phyloP scores from a whole-genome alignment of 257 asterid species.

The Solanum bulbocastanum region DNA sequence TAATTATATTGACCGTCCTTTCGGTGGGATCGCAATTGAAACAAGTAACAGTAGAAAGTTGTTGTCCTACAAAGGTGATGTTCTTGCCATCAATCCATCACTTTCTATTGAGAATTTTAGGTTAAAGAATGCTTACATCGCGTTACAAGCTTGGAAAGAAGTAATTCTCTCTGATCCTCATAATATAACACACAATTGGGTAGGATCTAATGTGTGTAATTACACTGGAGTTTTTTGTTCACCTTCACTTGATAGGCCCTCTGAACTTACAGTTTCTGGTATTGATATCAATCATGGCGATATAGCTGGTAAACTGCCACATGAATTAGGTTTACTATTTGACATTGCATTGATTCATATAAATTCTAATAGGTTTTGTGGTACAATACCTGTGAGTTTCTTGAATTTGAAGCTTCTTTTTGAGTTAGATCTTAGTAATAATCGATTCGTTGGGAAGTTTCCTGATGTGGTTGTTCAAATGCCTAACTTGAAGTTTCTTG shows the following conservation, averaged over 20 bases:
- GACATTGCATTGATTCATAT: conserved; percentile 46
- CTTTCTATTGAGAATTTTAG: conserved; percentile 30
- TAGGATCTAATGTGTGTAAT: conserved; percentile 44
- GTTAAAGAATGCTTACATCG: conserved; percentile 47
- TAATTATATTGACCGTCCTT: background rate
- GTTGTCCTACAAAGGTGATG: conserved; percentile 37
- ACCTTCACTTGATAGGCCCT: conserved; percentile 36
- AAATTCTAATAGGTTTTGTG: conserved; percentile 63
- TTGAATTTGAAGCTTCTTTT: conserved; percentile 29
- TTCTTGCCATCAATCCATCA: conserved; percentile 37
- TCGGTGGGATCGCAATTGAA: background rate
- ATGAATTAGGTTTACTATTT: conserved; percentile 46
- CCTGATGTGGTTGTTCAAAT: conserved; percentile 29
- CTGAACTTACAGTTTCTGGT: conserved; percentile 45
- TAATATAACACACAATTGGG: conserved; percentile 40
- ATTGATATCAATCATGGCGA: conserved; percentile 53
- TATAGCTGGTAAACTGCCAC: conserved; percentile 50
- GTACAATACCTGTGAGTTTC: conserved; percentile 40
- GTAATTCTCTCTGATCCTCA: conserved; percentile 50
- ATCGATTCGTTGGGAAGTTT: conserved; percentile 38
- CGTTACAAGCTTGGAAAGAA: conserved; percentile 59
- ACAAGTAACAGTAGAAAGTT: conserved; percentile 9
- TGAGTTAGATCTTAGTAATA: conserved; percentile 65
- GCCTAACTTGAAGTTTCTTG: conserved; percentile 35
- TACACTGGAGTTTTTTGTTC: conserved; percentile 59